phyloP scores from a whole-genome alignment of 2,329 filamentous ascomycete species.

The Acrodontium crateriforme region DNA sequence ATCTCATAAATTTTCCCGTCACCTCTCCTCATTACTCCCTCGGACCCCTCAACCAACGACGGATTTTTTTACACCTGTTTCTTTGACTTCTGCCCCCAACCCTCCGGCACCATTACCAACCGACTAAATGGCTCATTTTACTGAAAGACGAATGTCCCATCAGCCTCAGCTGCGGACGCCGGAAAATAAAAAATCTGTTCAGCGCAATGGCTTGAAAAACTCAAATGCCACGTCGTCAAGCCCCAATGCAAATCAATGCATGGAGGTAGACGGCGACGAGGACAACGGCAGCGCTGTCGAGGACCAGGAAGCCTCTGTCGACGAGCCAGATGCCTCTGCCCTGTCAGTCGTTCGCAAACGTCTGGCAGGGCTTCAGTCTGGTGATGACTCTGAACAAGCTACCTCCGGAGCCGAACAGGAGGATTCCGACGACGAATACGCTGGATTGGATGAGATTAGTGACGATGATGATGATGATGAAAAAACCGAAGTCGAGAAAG shows the following conservation, averaged over 20 bases:
- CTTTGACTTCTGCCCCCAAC: neutral
- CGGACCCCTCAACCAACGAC: conserved; percentile 1
- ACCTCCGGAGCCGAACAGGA: conserved; percentile 7
- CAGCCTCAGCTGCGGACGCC: neutral
- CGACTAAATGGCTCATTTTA: conserved; percentile 1
- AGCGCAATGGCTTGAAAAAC: conserved; percentile 6
- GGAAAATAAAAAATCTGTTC: conserved; percentile 4
- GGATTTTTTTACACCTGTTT: neutral
- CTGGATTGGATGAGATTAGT: conserved; percentile 18
- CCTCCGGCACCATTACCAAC: conserved; percentile 1
- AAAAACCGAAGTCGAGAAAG: conserved; percentile 13
- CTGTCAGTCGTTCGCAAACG: conserved; percentile 16
- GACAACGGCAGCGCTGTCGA: conserved; percentile 10
- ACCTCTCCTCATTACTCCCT: neutral
- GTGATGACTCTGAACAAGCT: conserved; percentile 9
- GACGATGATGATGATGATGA: conserved; percentile 15
- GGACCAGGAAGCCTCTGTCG: conserved; percentile 7
- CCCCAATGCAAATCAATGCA: conserved; percentile 9
- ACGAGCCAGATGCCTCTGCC: conserved; percentile 18
- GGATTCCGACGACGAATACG: conserved; percentile 15
- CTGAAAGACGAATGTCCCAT: neutral
- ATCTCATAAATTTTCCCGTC: neutral
- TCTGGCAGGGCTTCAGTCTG: conserved; percentile 15
- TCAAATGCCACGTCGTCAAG: neutral
- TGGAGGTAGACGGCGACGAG: conserved; percentile 13